phyloP scores from a whole-genome alignment of 495 filamentous ascomycete genomes.

The Chaetomium tenue region DNA sequence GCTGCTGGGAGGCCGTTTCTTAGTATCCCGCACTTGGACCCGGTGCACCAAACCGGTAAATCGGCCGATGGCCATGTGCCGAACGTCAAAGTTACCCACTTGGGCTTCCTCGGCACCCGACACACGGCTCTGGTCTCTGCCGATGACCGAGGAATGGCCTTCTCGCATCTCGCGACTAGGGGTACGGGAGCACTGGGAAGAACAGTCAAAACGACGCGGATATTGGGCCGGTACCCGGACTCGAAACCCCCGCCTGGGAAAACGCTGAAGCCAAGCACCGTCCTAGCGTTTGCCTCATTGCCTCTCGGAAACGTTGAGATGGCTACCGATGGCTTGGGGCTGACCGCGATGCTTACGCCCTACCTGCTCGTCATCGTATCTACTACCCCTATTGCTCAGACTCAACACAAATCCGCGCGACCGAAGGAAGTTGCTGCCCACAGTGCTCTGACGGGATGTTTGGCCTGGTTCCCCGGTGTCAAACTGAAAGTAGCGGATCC shows the following conservation, averaged over 20 bases:
- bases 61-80: conserved; percentile 78
- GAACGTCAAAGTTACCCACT: conserved; percentile 73
- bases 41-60: conserved; percentile 60
- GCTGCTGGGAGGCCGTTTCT: conserved; percentile 83
- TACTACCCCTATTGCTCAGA: conserved; percentile 91
- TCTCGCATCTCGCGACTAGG: conserved; percentile 91
- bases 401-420: conserved; percentile 85
- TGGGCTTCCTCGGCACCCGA: conserved; percentile 92
- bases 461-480: conserved; percentile 97
- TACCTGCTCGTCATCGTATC: conserved; percentile 96
- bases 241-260: conserved; percentile 53
- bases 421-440: conserved; percentile 89
- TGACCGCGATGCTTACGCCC: conserved; percentile 94
- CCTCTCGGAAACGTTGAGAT: conserved; percentile 91
- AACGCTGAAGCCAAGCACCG: conserved; percentile 87
- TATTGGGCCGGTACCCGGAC: conserved; percentile 86
- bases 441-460: conserved; percentile 83
- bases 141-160: conserved; percentile 94
- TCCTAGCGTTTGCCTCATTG: conserved; percentile 85
- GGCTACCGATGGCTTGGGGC: conserved; percentile 78
- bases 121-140: conserved; percentile 98
- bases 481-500: conserved; percentile 76
- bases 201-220: conserved; percentile 82
- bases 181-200: conserved; percentile 83
- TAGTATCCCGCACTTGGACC: conserved; percentile 73